phyloP scores from a whole-genome alignment of 2,329 filamentous ascomycete species.

The Camillea tinctor region DNA sequence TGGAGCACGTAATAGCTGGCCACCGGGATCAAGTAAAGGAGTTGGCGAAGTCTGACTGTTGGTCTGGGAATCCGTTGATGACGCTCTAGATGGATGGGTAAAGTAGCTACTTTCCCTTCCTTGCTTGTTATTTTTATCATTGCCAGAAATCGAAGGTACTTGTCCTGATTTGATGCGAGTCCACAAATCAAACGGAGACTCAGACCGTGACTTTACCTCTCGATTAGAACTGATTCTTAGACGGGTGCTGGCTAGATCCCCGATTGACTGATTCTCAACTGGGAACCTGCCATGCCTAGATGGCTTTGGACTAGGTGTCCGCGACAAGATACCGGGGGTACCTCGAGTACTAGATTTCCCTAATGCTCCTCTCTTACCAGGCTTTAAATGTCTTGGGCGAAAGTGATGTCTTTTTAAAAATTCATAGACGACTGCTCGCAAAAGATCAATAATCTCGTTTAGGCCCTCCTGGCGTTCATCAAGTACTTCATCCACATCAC shows the following conservation, averaged over 20 bases:
- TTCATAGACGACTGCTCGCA: slow-evolving; percentile 67
- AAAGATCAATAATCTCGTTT: slow-evolving; percentile 59
- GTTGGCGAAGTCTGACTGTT: slow-evolving; percentile 1
- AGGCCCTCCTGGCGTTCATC: slow-evolving; percentile 49
- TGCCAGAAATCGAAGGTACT: slow-evolving; percentile 10
- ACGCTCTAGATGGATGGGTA: slow-evolving; percentile 1
- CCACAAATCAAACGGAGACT: slow-evolving; percentile 37
- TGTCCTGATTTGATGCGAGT: slow-evolving; percentile 37
- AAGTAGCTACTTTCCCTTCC: not conserved
- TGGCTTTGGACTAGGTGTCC: slow-evolving; percentile 11
- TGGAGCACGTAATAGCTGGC: slow-evolving; percentile 23
- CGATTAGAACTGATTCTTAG: slow-evolving; percentile 40
- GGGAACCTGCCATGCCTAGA: not conserved
- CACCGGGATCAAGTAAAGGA: slow-evolving; percentile 24
- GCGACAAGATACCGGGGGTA: slow-evolving; percentile 5
- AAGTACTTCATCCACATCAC: slow-evolving; percentile 40
- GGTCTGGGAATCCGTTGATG: not conserved
- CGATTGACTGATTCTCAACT: slow-evolving; percentile 6
- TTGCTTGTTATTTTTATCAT: slow-evolving; percentile 6
- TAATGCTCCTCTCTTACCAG: slow-evolving; percentile 2
- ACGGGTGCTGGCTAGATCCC: slow-evolving; percentile 29
- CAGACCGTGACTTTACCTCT: slow-evolving; percentile 30
- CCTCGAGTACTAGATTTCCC: slow-evolving; percentile 1
- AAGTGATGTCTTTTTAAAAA: slow-evolving; percentile 76
- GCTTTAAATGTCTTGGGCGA: slow-evolving; percentile 45